Conservation (phyloP, 768 basidiomycete species). For the Imleria badia region DNA sequence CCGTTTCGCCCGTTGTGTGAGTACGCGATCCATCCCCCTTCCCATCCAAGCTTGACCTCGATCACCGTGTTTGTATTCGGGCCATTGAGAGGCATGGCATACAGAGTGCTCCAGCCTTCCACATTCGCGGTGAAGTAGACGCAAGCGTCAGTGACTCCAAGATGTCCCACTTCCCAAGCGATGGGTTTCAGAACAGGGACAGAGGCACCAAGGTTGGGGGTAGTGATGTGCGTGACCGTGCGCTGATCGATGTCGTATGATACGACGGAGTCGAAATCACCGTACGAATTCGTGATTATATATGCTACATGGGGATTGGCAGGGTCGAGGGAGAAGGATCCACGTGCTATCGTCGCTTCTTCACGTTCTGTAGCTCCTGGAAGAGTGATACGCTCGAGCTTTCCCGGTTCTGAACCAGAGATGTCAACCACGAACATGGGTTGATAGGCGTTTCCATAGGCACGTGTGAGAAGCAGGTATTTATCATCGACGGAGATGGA, state of each 20-base stretch:
- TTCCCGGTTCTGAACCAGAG: slow-evolving; percentile 23
- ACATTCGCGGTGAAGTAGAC: slow-evolving; percentile 39
- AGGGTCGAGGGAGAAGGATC: slow-evolving; percentile 35
- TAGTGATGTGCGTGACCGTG: slow-evolving; percentile 38
- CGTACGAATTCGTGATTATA: slow-evolving; percentile 37
- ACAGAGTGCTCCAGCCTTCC: slow-evolving; percentile 37
- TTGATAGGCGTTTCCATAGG: slow-evolving; percentile 28
- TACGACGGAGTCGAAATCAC: slow-evolving; percentile 39
- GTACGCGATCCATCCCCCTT: slow-evolving; percentile 32
- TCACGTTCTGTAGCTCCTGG: slow-evolving; percentile 35
- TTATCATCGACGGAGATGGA: slow-evolving; percentile 41
- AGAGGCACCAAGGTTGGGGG: slow-evolving; percentile 26
- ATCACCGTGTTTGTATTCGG: slow-evolving; percentile 28
- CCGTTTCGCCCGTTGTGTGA: slow-evolving; percentile 34
- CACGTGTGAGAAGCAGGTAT: slow-evolving; percentile 34
- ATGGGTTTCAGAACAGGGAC: slow-evolving; percentile 37
- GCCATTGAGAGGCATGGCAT: slow-evolving; percentile 33
- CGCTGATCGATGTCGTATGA: slow-evolving; percentile 32
- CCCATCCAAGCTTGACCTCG: slow-evolving; percentile 33
- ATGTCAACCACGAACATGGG: slow-evolving; percentile 36
- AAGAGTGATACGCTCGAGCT: slow-evolving; percentile 32
- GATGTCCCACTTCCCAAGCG: slow-evolving; percentile 31
- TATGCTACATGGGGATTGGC: slow-evolving; percentile 32
- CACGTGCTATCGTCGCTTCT: slow-evolving; percentile 21
- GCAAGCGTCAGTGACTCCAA: slow-evolving; percentile 27